These are phyloP conservation scores for Suhomyces choctaworum DNA, from an alignment of 1,139 yeast species.

Conservation along the genomic window DNA sequence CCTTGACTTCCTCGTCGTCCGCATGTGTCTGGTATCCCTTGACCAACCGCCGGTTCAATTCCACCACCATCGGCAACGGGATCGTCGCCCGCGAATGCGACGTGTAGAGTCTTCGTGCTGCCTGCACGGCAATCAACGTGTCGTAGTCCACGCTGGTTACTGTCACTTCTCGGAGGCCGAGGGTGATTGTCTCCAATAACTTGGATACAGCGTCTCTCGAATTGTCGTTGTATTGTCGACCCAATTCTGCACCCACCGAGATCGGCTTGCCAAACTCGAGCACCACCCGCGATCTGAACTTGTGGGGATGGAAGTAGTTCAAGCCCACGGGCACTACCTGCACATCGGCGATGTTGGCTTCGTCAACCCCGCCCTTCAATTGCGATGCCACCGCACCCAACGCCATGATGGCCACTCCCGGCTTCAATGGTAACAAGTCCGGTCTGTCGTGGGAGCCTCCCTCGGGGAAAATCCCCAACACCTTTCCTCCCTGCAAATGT, in stretches of 20 bases:
- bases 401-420: constrained; percentile 98
- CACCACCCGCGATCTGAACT: constrained; percentile 91
- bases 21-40: constrained; percentile 74
- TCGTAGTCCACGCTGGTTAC: constrained; percentile 92
- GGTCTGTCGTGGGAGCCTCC: constrained; percentile 95
- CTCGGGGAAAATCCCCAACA: constrained; percentile 72
- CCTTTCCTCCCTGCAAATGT: constrained; percentile 56
- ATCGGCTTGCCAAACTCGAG: constrained; percentile 93
- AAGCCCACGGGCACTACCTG: constrained; percentile 94
- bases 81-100: constrained; percentile 20
- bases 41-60: constrained; percentile 83
- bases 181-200: constrained; percentile 67
- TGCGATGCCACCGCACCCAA: constrained; percentile 66
- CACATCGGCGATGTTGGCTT: constrained; percentile 34
- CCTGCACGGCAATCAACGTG: constrained; percentile 88
- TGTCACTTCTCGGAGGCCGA: constrained; percentile 83
- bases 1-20: constrained; percentile 67
- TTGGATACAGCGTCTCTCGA: constrained; percentile 34
- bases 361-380: constrained; percentile 16
- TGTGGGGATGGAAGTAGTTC: constrained; percentile 96
- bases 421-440: constrained; percentile 85
- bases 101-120: constrained; percentile 79
- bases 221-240: constrained; percentile 13
- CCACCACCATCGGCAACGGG: constrained; percentile 82
- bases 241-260: constrained; percentile 55